A percentile compares a stretch with the other conserved stretches of the same genome.
Evolutionary conservation across 73 alveolate species (phyloP).

Genomic region (Paramecium primaurelia): DNA sequence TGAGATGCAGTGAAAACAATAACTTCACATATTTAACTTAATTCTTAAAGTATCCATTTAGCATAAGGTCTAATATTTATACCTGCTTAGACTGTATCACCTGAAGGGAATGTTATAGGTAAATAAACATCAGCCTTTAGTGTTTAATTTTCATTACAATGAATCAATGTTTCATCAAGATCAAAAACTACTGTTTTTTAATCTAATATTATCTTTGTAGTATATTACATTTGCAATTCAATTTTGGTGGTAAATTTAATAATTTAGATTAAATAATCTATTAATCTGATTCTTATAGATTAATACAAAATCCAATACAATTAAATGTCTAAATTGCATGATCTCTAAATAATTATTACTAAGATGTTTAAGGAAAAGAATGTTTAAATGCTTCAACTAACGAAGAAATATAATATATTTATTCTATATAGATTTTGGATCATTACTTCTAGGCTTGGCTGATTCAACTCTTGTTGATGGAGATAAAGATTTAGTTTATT

Average conservation of each 20-base stretch:
- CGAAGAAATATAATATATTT: not conserved
- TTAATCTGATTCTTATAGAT: not conserved
- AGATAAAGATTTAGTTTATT: slow-evolving; percentile 2
- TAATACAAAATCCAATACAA: slow-evolving; percentile 26
- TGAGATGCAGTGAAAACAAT: slow-evolving; percentile 75
- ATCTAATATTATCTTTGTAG: not conserved
- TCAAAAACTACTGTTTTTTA: slow-evolving; percentile 79
- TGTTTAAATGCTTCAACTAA: not conserved
- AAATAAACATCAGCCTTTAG: slow-evolving; percentile 68
- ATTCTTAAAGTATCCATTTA: slow-evolving; percentile 35
- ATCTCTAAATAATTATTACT: not conserved
- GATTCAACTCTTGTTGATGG: not conserved
- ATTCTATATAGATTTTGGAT: not conserved
- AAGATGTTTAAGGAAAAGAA: not conserved
- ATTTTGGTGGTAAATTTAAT: not conserved
- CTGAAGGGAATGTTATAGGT: slow-evolving; percentile 77
- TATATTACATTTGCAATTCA: not conserved
- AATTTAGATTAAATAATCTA: not conserved
- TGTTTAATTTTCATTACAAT: slow-evolving; percentile 80
- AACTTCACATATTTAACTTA: slow-evolving; percentile 67
- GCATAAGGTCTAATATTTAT: slow-evolving; percentile 58
- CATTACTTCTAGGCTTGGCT: not conserved
- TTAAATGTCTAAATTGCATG: slow-evolving; percentile 32
- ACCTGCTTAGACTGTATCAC: slow-evolving; percentile 68
- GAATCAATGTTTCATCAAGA: slow-evolving; percentile 93